Percentiles rank a stretch among this genome's conserved stretches.
These are phyloP conservation scores for Ogataea pilisensis DNA, from an alignment of 805 yeast species.

Conservation along the genomic window DNA sequence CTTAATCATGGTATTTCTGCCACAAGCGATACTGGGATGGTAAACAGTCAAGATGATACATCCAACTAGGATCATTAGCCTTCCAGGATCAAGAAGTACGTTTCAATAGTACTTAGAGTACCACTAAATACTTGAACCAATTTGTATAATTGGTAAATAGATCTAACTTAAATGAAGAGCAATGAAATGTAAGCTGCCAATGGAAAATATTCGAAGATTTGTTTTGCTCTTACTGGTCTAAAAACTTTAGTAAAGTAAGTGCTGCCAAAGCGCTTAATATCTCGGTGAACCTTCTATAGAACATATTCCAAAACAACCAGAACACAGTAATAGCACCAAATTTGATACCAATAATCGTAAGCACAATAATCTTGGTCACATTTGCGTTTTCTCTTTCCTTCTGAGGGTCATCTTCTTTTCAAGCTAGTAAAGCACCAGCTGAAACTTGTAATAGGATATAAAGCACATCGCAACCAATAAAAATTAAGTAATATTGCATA, in stretches of 20 bases:
- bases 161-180: conserved; percentile 56
- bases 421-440: conserved; percentile 86
- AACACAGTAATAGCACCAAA: conserved; percentile 75
- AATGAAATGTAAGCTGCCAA: conserved; percentile 44
- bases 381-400: conserved; percentile 27
- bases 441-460: conserved; percentile 65
- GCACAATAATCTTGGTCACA: conserved; percentile 53
- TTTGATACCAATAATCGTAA: conserved; percentile 76
- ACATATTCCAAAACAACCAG: conserved; percentile 43
- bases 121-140: conserved; percentile 72
- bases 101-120: conserved; percentile 54
- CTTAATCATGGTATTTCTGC: conserved; percentile 18
- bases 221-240: conserved; percentile 32
- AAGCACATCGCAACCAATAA: conserved; percentile 60
- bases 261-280: conserved; percentile 24
- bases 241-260: conserved; percentile 35
- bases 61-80: conserved; percentile 59
- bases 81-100: conserved; percentile 56
- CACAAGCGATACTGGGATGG: conserved; percentile 62
- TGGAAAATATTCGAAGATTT: conserved; percentile 40
- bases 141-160: conserved; percentile 71
- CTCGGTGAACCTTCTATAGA: conserved; percentile 37
- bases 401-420: conserved; percentile 53
- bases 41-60: conserved; percentile 45
- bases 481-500: conserved; percentile 56